These are phyloP conservation scores for Zasmidium cellare DNA, from an alignment of 2,329 filamentous ascomycete species.

Conservation along the genomic window DNA sequence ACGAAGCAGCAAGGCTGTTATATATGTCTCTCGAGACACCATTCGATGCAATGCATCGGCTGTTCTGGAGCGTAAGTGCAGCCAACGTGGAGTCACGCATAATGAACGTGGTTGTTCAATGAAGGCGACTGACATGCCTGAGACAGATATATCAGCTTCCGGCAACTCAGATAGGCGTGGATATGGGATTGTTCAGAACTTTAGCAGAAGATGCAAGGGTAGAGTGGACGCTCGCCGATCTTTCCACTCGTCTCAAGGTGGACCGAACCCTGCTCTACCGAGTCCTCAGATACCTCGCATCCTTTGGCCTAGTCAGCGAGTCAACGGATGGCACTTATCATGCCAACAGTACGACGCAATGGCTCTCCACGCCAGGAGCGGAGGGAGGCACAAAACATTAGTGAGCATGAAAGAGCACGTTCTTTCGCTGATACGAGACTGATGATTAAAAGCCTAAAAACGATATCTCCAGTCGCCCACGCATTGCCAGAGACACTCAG, in stretches of 20 bases:
- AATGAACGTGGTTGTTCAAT: too few relatives aligned
- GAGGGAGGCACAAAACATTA: constrained; percentile 14
- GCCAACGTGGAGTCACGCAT: too few relatives aligned
- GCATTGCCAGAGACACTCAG: constrained; percentile 9
- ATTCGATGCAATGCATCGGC: constrained; percentile 2
- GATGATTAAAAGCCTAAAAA: background rate
- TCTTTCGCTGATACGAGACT: background rate
- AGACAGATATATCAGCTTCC: constrained; percentile 4
- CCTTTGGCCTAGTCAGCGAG: constrained; percentile 5
- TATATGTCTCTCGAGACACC: constrained; percentile 5
- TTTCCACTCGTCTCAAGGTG: constrained; percentile 1
- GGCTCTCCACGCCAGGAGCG: constrained; percentile 12
- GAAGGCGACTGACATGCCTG: background rate
- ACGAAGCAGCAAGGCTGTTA: background rate
- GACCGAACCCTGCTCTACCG: constrained; percentile 6
- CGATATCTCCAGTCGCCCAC: background rate
- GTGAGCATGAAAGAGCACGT: constrained; percentile 4
- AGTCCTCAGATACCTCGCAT: constrained; percentile 7
- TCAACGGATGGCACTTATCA: constrained; percentile 6
- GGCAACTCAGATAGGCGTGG: constrained; percentile 10
- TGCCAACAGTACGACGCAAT: constrained; percentile 10
- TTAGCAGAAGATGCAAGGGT: background rate
- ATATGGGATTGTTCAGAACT: constrained; percentile 9
- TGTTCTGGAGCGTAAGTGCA: constrained; percentile 3
- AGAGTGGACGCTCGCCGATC: constrained; percentile 4